Conservation (phyloP, 768 basidiomycete species). For the Pleurotus ostreatus region DNA sequence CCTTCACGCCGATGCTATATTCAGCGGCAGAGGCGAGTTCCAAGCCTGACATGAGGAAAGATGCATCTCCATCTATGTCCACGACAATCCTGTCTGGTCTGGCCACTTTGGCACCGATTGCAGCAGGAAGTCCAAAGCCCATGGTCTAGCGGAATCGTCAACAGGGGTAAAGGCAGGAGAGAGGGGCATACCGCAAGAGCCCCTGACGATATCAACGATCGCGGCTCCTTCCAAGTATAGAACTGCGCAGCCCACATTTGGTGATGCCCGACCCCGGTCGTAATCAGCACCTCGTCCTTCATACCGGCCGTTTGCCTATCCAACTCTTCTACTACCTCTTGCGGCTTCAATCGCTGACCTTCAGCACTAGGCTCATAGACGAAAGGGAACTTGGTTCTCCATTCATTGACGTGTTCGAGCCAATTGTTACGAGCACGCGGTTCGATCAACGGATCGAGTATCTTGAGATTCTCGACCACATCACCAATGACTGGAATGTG, state of each 20-base stretch:
- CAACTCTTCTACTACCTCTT: constrained; percentile 93
- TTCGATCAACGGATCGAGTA: constrained; percentile 78
- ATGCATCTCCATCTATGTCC: constrained; percentile 97
- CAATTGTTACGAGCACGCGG: constrained; percentile 64
- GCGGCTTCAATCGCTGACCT: constrained; percentile 83
- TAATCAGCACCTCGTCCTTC: constrained; percentile 83
- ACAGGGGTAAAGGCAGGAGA: constrained; percentile 5
- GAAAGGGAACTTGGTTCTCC: constrained; percentile 91
- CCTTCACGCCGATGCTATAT: constrained; percentile 91
- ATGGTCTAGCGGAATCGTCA: constrained; percentile 64
- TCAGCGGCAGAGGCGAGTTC: constrained; percentile 93
- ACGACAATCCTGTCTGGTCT: constrained; percentile 90
- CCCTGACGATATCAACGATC: constrained; percentile 88
- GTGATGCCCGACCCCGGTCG: constrained; percentile 98
- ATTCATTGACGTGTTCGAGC: constrained; percentile 76
- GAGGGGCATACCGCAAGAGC: constrained; percentile 74
- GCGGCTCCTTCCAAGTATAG: constrained; percentile 85
- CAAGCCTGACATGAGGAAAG: constrained; percentile 99
- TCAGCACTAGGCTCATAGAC: constrained; percentile 62
- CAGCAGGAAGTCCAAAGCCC: constrained; percentile 94
- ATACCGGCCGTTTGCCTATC: constrained; percentile 71
- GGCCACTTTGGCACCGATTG: constrained; percentile 96
- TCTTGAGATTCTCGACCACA: constrained; percentile 76
- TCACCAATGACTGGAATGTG: constrained; percentile 93
- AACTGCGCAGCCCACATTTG: constrained; percentile 99